Evolutionary conservation across 352 stramenopile species (phyloP), one percentile per base, ranked within the genome.

Genomic region (Aphanomyces euteiches): DNA sequence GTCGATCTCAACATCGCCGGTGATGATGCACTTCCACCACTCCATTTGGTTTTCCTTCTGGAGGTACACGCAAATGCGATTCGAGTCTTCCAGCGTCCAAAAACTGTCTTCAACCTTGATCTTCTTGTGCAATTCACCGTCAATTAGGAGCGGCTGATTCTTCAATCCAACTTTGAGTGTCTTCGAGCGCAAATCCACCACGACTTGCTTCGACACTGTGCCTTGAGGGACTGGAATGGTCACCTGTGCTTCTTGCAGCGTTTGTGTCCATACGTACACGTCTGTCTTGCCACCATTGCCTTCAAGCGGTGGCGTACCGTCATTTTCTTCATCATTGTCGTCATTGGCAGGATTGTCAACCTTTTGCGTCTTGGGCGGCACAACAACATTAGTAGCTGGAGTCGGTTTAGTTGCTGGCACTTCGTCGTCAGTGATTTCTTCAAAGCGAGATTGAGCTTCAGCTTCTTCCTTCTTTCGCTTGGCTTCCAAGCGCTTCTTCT

Each of bases 41-140:
- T 99, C 96, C 96, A 99, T 99, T 77, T 98, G 85, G 79, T 99
- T 99, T 17, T 98, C 87, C 78, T 99, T 99, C 77, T 98, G 90
- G 28, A 99, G 74, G 65, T 97, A 98, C 45, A 99, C 78, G 47
- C 90, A 92, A 56, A 96, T 88, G 63, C 85, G 84, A 59, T 92
- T 92, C 72, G 82, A 78, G 73, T 96, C 88, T 72, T 96, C 88
- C n/a, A 99, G 80, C 5, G 97, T 99, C 98, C 98, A 99, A 75
- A 99, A 99, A 74, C 91, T 98, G 79, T 99, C 98, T 72, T 99
- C 98, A 54, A 98, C 86, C 69, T 98, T 98, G 37, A 99, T 89
- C 43, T 90, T 80, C 69, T 99, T 98, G 78, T 93, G 90, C 5
- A 99, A 80, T 15, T 79, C 47, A n/a, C 91, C 97, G 76, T 99